These are phyloP conservation scores for Oryza glumipatula DNA, from an alignment of 176 grass and related monocot genomes.

Conservation along the genomic window DNA sequence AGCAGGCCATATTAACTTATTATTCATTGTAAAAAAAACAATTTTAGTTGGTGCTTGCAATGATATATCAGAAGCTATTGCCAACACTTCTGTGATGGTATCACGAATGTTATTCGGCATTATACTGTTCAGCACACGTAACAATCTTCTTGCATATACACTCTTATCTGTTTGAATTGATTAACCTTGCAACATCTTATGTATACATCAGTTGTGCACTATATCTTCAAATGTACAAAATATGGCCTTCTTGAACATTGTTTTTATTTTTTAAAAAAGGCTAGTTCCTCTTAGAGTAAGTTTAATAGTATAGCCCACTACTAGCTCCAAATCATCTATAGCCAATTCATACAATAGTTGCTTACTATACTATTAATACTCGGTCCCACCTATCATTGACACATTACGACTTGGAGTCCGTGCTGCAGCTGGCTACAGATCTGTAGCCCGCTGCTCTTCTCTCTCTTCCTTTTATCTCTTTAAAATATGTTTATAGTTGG, in stretches of 20 bases:
- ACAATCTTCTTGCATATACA: neutral
- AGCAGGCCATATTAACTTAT: neutral
- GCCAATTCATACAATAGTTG: too few species aligned
- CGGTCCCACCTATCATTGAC: too few species aligned
- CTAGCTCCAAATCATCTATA: too few species aligned
- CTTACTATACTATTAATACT: too few species aligned
- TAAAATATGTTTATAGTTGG: too few species aligned
- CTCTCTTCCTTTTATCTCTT: too few species aligned
- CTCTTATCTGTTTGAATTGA: neutral
- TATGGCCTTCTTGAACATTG: neutral
- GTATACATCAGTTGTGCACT: neutral
- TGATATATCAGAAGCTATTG: neutral
- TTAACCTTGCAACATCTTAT: neutral
- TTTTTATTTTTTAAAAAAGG: neutral
- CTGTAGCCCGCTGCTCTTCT: too few species aligned
- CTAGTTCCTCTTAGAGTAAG: neutral
- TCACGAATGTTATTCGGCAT: neutral
- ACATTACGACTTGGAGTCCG: too few species aligned
- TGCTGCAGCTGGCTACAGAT: too few species aligned
- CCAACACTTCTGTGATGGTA: neutral
- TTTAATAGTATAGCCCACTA: too few species aligned
- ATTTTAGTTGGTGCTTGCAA: neutral
- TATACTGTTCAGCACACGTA: neutral
- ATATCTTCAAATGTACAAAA: neutral
- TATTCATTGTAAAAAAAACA: neutral